phyloP scores from a whole-genome alignment of 108 stramenopile species.

The Nannochloropsis salina region DNA sequence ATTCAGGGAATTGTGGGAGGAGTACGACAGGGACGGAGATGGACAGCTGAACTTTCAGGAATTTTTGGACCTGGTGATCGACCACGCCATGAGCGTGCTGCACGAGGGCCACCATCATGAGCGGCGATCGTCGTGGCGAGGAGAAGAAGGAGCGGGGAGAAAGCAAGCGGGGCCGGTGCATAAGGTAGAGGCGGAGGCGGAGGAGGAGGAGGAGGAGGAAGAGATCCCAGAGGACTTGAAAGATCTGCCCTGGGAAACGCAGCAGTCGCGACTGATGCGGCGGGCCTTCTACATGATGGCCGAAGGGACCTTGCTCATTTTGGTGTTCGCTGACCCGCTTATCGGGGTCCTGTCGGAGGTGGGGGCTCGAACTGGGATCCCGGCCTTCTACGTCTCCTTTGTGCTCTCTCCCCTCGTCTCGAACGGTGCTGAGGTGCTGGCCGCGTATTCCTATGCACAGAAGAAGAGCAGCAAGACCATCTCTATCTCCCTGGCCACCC shows the following conservation, averaged over 20 bases:
- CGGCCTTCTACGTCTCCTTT: conserved; percentile 91
- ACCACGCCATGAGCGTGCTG: not conserved
- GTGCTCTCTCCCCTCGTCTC: conserved; percentile 90
- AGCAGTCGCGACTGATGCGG: conserved; percentile 50
- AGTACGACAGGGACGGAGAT: conserved; percentile 1
- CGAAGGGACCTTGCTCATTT: conserved; percentile 74
- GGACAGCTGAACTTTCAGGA: not conserved
- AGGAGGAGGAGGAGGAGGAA: not conserved
- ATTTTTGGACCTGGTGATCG: conserved; percentile 2
- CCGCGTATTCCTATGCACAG: conserved; percentile 77
- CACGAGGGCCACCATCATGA: not conserved
- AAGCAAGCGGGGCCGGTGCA: not conserved
- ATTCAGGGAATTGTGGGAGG: conserved; percentile 39
- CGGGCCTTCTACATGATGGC: conserved; percentile 73
- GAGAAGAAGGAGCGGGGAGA: not conserved
- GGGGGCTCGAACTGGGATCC: conserved; percentile 63
- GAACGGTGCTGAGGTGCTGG: conserved; percentile 90
- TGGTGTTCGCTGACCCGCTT: conserved; percentile 90
- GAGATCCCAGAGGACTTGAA: conserved; percentile 8
- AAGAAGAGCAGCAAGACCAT: conserved; percentile 91
- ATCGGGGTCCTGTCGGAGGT: conserved; percentile 88
- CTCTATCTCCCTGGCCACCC: conserved; percentile 69
- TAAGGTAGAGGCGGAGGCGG: not conserved
- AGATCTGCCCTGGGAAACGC: conserved; percentile 9
- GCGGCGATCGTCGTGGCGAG: not conserved